Evolutionary conservation across 345 rosid genomes (phyloP).

Genomic region (Salix brachista): DNA sequence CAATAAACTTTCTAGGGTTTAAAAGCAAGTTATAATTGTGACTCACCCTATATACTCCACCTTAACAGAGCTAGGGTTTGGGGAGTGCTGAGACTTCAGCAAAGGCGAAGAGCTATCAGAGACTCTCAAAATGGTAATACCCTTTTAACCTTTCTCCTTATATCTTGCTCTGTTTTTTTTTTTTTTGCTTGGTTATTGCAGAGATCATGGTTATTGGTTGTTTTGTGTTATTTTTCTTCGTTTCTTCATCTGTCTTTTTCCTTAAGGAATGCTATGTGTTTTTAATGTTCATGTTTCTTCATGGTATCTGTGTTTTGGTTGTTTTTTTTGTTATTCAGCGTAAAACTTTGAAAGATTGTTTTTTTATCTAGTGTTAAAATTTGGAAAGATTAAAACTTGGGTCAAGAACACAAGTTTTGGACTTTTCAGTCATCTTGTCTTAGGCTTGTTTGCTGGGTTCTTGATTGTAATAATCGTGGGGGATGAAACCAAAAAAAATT

Average conservation of each 20-base stretch:
- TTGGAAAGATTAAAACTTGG: background rate
- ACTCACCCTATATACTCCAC: background rate
- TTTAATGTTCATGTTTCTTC: background rate
- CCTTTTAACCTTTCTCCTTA: background rate
- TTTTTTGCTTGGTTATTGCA: background rate
- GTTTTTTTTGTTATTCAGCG: background rate
- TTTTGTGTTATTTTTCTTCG: no score
- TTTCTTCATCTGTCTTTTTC: background rate
- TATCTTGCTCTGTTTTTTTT: background rate
- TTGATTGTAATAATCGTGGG: background rate
- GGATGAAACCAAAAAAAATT: background rate
- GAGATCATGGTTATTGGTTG: background rate
- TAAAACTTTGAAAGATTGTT: background rate
- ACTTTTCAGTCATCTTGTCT: background rate
- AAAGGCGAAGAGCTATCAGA: background rate
- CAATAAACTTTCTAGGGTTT: constrained; percentile 5
- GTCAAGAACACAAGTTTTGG: background rate
- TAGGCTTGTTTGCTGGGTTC: background rate
- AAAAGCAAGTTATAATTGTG: background rate
- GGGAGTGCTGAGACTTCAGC: background rate
- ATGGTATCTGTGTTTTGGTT: background rate
- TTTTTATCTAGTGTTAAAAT: no score
- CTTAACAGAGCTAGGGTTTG: constrained; percentile 1
- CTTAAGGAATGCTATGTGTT: background rate
- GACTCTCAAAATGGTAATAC: background rate